phyloP scores from a whole-genome alignment of 1,284 basidiomycete genomes.

The Coniophora puteana region DNA sequence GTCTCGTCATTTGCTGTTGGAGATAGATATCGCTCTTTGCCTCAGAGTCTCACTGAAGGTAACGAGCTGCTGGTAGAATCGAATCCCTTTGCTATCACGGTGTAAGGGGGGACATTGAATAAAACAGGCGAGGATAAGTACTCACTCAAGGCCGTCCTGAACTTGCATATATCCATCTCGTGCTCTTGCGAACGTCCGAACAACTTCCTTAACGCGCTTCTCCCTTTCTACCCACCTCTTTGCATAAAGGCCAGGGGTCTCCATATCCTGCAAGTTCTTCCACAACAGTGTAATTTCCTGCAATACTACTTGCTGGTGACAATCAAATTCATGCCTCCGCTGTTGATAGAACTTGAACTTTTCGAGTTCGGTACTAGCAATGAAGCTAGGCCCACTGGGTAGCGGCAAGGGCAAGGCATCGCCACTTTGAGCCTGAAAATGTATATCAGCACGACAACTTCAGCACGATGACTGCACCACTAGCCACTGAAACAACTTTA shows the following conservation, averaged over 20 bases:
- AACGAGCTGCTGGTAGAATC: constrained; percentile 85
- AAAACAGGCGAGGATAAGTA: constrained; percentile 19
- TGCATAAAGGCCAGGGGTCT: constrained; percentile 67
- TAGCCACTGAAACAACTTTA: constrained; percentile 63
- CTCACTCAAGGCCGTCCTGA: constrained; percentile 77
- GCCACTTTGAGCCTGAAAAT: constrained; percentile 80
- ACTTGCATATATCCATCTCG: constrained; percentile 87
- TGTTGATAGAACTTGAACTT: constrained; percentile 93
- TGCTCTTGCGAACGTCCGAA: constrained; percentile 68
- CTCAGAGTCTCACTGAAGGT: constrained; percentile 61
- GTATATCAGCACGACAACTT: constrained; percentile 4
- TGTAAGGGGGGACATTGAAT: constrained; percentile 9
- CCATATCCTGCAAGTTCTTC: constrained; percentile 69
- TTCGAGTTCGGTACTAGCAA: constrained; percentile 90
- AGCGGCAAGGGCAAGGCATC: constrained; percentile 95
- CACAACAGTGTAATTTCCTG: constrained; percentile 70
- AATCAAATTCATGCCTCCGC: constrained; percentile 71
- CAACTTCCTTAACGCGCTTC: constrained; percentile 69
- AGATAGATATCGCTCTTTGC: constrained; percentile 60
- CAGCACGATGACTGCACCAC: too few relatives aligned
- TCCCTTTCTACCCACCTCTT: constrained; percentile 80
- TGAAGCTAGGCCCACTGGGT: constrained; percentile 86
- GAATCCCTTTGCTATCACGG: constrained; percentile 69
- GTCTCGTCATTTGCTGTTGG: too few relatives aligned
- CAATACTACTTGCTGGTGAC: constrained; percentile 71